These are phyloP conservation scores for Amanita polypyramis DNA, from an alignment of 768 basidiomycete genomes.

Conservation along the genomic window DNA sequence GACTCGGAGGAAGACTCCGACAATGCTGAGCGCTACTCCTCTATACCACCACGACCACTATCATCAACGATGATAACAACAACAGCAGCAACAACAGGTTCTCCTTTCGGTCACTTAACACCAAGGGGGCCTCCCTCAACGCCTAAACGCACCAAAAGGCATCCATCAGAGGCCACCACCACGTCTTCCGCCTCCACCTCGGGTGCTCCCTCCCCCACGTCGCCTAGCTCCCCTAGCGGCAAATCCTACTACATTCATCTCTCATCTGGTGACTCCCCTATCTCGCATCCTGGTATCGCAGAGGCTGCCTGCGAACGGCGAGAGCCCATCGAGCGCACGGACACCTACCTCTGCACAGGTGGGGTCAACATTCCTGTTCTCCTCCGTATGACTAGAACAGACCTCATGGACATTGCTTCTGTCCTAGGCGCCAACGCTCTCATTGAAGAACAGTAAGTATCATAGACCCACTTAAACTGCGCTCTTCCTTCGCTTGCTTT, in stretches of 20 bases:
- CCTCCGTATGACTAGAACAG: slow-evolving; percentile 41
- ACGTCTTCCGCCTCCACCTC: not conserved
- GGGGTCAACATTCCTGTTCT: slow-evolving; percentile 53
- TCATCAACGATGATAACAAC: not conserved
- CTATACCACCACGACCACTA: not conserved
- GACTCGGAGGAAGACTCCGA: slow-evolving; percentile 14
- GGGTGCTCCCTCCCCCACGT: not conserved
- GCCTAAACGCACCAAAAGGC: not conserved
- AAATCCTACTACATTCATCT: slow-evolving; percentile 22
- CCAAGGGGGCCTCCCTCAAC: too few relatives aligned
- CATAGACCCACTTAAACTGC: slow-evolving; percentile 6
- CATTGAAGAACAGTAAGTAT: slow-evolving; percentile 55
- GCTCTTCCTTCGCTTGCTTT: not conserved
- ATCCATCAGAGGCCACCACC: not conserved
- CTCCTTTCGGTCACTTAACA: not conserved
- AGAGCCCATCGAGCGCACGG: slow-evolving; percentile 21
- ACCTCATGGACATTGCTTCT: slow-evolving; percentile 39
- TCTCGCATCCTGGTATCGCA: slow-evolving; percentile 27
- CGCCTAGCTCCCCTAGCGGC: not conserved
- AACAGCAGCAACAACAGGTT: not conserved
- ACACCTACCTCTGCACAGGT: slow-evolving; percentile 47
- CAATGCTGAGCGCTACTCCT: not conserved
- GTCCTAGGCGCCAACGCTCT: slow-evolving; percentile 47
- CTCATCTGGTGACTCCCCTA: slow-evolving; percentile 26
- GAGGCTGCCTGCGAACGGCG: slow-evolving; percentile 16